A percentile compares a stretch with the other conserved stretches of the same genome.
Evolutionary conservation across 331 rosid genomes (phyloP).

Genomic region (Acacia pycnantha): DNA sequence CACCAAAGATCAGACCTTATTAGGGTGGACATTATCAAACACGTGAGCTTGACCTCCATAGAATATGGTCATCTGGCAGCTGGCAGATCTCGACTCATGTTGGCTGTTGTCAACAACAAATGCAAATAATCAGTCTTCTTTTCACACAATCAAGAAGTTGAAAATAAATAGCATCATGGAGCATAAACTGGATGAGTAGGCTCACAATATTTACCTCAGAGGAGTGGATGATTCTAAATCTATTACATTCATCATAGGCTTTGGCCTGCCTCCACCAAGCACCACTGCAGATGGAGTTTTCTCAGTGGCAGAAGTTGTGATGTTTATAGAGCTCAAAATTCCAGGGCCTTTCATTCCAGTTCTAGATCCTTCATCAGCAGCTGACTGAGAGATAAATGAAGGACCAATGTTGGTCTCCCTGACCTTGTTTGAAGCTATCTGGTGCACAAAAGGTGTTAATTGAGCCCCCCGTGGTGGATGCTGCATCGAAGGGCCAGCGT

Average conservation of each 20-base stretch:
- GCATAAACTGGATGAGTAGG: background rate
- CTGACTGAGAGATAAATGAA: slow-evolving; percentile 79
- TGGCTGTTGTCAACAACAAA: slow-evolving; percentile 52
- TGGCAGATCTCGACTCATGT: slow-evolving; percentile 58
- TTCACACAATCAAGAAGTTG: slow-evolving; percentile 20
- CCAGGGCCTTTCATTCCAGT: slow-evolving; percentile 95
- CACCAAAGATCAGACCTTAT: slow-evolving; percentile 63
- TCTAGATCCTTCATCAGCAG: slow-evolving; percentile 98
- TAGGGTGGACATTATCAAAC: slow-evolving; percentile 94
- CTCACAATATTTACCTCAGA: slow-evolving; percentile 47
- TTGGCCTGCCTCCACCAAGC: slow-evolving; percentile 65
- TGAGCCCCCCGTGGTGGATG: slow-evolving; percentile 70
- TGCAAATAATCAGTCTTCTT: slow-evolving; percentile 33
- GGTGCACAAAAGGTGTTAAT: slow-evolving; percentile 57
- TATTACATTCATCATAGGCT: slow-evolving; percentile 43
- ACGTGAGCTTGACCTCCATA: slow-evolving; percentile 99
- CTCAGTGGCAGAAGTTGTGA: slow-evolving; percentile 50
- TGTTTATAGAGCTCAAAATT: slow-evolving; percentile 66
- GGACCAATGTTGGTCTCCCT: slow-evolving; percentile 72
- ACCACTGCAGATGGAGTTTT: slow-evolving; percentile 53
- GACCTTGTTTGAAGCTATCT: slow-evolving; percentile 59
- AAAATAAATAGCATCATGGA: slow-evolving; percentile 7
- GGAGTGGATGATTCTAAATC: slow-evolving; percentile 65
- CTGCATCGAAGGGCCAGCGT: slow-evolving; percentile 57
- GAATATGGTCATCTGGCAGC: slow-evolving; percentile 95